These are phyloP conservation scores for Penicillium nordicum DNA, from an alignment of 2,329 filamentous ascomycete genomes.

Conservation along the genomic window DNA sequence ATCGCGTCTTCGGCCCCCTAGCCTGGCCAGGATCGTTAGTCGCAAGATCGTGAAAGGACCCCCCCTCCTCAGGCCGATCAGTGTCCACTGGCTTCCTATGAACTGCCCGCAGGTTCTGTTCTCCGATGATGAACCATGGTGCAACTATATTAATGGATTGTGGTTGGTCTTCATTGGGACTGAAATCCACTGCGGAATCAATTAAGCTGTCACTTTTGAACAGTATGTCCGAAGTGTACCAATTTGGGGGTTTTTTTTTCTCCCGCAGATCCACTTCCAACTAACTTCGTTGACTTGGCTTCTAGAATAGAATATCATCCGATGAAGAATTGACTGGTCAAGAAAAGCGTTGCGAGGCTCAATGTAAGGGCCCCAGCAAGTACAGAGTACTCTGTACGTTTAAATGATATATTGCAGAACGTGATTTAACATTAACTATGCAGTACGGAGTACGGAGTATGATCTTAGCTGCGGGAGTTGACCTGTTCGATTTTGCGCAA, in stretches of 20 bases:
- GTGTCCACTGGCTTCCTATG: slow-evolving; percentile 21
- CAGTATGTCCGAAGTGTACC: background rate
- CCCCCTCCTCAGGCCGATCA: slow-evolving; percentile 19
- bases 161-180: background rate
- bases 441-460: background rate
- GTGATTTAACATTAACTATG: background rate
- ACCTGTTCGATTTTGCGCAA: background rate
- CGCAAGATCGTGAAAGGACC: slow-evolving; percentile 17
- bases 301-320: background rate
- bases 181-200: background rate
- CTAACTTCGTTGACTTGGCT: background rate
- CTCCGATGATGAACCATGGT: slow-evolving; percentile 8
- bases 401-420: background rate
- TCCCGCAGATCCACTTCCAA: background rate
- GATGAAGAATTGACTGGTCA: background rate
- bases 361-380: background rate
- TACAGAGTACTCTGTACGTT: background rate
- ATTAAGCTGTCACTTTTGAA: background rate
- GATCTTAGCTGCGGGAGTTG: background rate
- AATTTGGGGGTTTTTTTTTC: no score
- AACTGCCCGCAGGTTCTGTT: slow-evolving; percentile 6
- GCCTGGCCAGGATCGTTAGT: slow-evolving; percentile 17
- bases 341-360: background rate
- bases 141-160: background rate
- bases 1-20: slow-evolving; percentile 18